phyloP scores from a whole-genome alignment of 164 flowering plant species.

The Piper betle region DNA sequence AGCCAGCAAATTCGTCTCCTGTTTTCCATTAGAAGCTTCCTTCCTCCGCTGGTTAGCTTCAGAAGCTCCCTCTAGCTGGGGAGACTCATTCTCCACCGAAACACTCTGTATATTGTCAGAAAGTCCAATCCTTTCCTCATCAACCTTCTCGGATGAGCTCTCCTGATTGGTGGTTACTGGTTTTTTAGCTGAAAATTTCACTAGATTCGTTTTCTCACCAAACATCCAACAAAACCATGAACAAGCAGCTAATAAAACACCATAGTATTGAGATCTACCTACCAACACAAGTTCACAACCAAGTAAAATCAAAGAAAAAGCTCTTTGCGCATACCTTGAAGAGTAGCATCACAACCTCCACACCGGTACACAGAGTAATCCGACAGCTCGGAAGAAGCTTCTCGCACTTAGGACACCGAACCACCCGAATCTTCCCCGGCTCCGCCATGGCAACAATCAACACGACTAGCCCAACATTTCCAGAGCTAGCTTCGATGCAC shows the following conservation, averaged over 20 bases:
- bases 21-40: constrained; percentile 10
- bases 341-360: constrained; percentile 50
- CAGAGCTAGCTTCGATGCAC: no score
- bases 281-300: no score
- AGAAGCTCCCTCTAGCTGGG: constrained; percentile 4
- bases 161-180: constrained; percentile 11
- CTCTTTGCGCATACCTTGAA: constrained; percentile 26
- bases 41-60: constrained; percentile 16
- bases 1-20: constrained; percentile 4
- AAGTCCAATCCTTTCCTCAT: constrained; percentile 13
- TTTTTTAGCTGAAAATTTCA: constrained; percentile 22
- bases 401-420: constrained; percentile 55
- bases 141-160: constrained; percentile 19
- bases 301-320: no score
- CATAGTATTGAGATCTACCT: no score
- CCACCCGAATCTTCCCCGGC: constrained; percentile 30
- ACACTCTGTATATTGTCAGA: constrained; percentile 13
- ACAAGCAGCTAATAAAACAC: no score
- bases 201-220: no score
- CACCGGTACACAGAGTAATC: constrained; percentile 38
- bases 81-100: constrained; percentile 3
- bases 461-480: not conserved
- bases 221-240: no score
- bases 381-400: constrained; percentile 40
- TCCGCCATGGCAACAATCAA: constrained; percentile 19